Evolutionary conservation across 768 basidiomycete species (phyloP), one percentile per base, ranked within the genome.

Genomic region (button mushroom (Agaricus bisporus)): DNA sequence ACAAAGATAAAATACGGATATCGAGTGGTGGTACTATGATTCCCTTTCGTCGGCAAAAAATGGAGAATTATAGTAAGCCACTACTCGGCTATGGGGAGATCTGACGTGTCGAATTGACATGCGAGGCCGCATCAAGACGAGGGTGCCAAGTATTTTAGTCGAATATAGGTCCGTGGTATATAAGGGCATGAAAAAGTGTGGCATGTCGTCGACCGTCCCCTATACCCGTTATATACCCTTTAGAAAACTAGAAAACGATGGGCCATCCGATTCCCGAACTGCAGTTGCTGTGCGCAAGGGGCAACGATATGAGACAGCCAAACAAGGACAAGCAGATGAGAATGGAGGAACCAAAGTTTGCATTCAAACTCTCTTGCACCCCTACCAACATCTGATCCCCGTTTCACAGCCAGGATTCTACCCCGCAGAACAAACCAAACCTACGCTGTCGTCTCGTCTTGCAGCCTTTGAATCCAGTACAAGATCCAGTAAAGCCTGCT

Each of bases 301-400:
- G 61, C 56, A 35, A 59, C 46, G 43, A 51, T 47, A 1, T 37
- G 56, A 50, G 48, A 38, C 29, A 47, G 44, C n/a, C 57, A 60
- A 64, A 59, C 56, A 62, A 54, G 46, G 57, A 56, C 59, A 63
- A 64, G 56, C 63, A 62, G 32, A 22, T 52, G 38, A 57, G 44
- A 46, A 47, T 55, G 49, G 51, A 41, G 26, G 54, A 53, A 28
- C 47, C 58, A 20, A 51, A 29, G 60, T 61, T 49, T 50, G 58
- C 48, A 50, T 56, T 51, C 25, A 44, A 46, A 32, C 28, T 56
- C 45, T 47, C 55, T 55, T 42, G 51, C 41, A 39, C 56, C 50
- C 54, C 25, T 37, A 55, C 53, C 51, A 36, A 48, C 14, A 48
- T 45, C 48, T 39, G 50, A 42, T 42, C 48, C 49, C 39, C 45